phyloP scores from a whole-genome alignment of 345 rosid genomes.

The Lepidium didymum region DNA sequence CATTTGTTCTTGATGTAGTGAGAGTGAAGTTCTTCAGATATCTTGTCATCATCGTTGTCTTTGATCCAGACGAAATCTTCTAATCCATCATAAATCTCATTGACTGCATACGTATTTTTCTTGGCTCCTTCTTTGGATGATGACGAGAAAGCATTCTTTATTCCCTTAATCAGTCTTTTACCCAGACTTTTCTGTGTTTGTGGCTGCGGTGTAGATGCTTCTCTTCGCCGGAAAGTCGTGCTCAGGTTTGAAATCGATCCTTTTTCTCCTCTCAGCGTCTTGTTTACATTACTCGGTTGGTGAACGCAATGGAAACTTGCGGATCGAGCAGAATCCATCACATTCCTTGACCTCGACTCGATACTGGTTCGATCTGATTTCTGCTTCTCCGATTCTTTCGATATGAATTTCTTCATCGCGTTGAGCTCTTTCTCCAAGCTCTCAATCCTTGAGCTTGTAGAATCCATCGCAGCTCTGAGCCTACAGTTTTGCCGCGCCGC shows the following conservation, averaged over 20 bases:
- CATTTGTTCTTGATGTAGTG: conserved; percentile 20
- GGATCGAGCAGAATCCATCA: conserved; percentile 39
- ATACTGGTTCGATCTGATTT: background rate
- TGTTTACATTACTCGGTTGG: conserved; percentile 20
- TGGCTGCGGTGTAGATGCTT: conserved; percentile 4
- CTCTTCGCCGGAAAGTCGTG: conserved; percentile 23
- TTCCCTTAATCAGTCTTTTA: conserved; percentile 45
- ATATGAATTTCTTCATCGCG: conserved; percentile 49
- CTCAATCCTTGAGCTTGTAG: conserved; percentile 59
- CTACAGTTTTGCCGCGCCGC: conserved; percentile 47
- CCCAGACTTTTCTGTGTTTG: conserved; percentile 28
- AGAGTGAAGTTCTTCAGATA: conserved; percentile 21
- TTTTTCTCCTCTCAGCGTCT: conserved; percentile 41
- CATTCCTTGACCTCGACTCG: conserved; percentile 18
- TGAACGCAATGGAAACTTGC: conserved; percentile 53
- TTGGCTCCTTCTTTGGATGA: conserved; percentile 34
- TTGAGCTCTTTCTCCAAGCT: conserved; percentile 59
- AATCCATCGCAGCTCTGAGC: conserved; percentile 60
- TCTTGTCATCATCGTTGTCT: conserved; percentile 16
- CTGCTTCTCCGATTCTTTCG: conserved; percentile 26
- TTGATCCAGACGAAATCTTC: conserved; percentile 30
- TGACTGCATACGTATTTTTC: background rate
- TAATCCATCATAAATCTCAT: conserved; percentile 28
- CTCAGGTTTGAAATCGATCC: conserved; percentile 46
- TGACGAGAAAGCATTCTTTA: conserved; percentile 45